Conservation (phyloP, 441 rosid genomes). For the Pelargonium australe region DNA sequence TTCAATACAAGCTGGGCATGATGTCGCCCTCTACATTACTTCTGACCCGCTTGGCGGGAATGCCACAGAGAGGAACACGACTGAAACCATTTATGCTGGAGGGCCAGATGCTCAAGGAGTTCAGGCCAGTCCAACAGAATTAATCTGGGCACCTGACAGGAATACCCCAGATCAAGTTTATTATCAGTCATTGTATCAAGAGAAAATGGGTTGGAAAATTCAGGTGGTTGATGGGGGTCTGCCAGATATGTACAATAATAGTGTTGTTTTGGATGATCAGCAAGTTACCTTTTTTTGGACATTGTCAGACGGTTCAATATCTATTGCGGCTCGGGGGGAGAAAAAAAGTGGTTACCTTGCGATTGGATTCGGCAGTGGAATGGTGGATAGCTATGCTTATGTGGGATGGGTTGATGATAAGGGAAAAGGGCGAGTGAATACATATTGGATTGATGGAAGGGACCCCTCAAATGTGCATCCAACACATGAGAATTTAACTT, state of each 20-base stretch:
- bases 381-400: conserved; percentile 76
- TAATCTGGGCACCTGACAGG: conserved; percentile 81
- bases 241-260: conserved; percentile 86
- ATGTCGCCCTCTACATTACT: conserved; percentile 79
- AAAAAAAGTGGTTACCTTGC: conserved; percentile 92
- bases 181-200: conserved; percentile 72
- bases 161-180: conserved; percentile 87
- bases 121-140: conserved; percentile 55
- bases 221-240: conserved; percentile 96
- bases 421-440: conserved; percentile 64
- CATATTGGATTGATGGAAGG: conserved; percentile 85
- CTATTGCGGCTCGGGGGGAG: conserved; percentile 91
- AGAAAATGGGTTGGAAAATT: conserved; percentile 97
- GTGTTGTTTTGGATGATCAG: conserved; percentile 83
- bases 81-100: conserved; percentile 75
- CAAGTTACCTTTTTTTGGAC: conserved; percentile 96
- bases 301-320: conserved; percentile 56
- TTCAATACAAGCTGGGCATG: conserved; percentile 81
- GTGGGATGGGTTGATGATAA: conserved; percentile 83
- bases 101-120: conserved; percentile 88
- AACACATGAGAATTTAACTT: conserved; percentile 71
- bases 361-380: conserved; percentile 69
- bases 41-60: conserved; percentile 87
- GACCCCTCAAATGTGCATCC: conserved; percentile 67
- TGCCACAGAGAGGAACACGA: conserved; percentile 63